Conservation (phyloP, 495 filamentous ascomycete genomes). For the Lasiosphaeria hispida region DNA sequence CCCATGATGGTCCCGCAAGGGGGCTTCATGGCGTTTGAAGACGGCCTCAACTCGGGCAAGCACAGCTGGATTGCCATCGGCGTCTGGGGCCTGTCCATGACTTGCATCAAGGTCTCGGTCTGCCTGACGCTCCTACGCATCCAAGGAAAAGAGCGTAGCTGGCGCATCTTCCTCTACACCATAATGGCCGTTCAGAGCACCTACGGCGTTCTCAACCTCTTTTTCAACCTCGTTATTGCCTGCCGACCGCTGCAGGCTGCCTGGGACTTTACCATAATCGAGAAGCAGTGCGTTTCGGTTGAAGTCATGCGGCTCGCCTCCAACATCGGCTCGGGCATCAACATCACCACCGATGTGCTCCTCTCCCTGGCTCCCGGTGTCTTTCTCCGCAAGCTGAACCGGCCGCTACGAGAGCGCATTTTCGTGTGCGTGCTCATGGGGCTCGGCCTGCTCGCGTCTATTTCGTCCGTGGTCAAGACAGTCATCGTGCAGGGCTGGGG, state of each 20-base stretch:
- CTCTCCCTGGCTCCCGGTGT: constrained; percentile 23
- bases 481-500: constrained; percentile 23
- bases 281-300: constrained; percentile 16
- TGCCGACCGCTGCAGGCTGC: constrained; percentile 24
- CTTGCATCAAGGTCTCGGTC: constrained; percentile 30
- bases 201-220: constrained; percentile 47
- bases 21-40: constrained; percentile 11
- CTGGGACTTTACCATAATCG: constrained; percentile 17
- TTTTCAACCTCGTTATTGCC: constrained; percentile 25
- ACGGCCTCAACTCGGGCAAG: constrained; percentile 11
- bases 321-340: constrained; percentile 21
- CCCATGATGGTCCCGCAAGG: constrained; percentile 16
- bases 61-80: constrained; percentile 26
- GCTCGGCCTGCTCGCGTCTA: constrained; percentile 25
- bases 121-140: constrained; percentile 28
- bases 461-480: constrained; percentile 24
- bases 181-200: constrained; percentile 50
- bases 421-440: constrained; percentile 30
- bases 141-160: constrained; percentile 33
- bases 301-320: constrained; percentile 19
- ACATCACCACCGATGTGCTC: constrained; percentile 29
- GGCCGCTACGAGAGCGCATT: constrained; percentile 25
- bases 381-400: constrained; percentile 27
- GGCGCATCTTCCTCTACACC: constrained; percentile 53
- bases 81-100: constrained; percentile 30